Conservation (phyloP, 345 rosid species). For the Gossypium anomalum region DNA sequence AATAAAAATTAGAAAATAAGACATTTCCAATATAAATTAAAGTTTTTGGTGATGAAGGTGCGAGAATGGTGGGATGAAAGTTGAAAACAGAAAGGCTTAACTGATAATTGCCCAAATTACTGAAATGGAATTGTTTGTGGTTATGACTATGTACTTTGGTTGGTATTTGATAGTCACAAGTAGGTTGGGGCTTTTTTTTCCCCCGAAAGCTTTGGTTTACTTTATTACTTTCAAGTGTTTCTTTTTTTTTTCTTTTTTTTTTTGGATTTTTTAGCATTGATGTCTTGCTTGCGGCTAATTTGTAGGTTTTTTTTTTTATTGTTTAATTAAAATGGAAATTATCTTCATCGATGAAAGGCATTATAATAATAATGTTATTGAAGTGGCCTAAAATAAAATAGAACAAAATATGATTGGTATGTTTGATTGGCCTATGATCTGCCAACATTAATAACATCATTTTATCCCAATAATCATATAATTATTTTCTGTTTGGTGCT, state of each 20-base stretch:
- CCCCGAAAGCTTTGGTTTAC: background rate
- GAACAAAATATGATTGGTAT: background rate
- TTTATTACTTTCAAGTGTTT: background rate
- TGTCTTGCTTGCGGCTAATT: background rate
- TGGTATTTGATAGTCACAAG: background rate
- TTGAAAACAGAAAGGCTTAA: background rate
- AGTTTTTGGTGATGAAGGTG: no score
- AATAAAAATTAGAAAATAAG: no score
- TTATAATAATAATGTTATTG: background rate
- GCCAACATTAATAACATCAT: constrained; percentile 10
- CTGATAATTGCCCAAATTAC: background rate
- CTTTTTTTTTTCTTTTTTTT: no score
- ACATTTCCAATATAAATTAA: no score
- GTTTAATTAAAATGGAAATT: background rate
- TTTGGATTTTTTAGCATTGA: background rate
- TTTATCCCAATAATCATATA: constrained; percentile 17
- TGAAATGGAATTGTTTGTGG: background rate
- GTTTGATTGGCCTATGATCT: constrained; percentile 25
- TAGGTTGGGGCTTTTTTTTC: background rate
- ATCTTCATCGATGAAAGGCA: background rate
- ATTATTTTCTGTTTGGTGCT: background rate
- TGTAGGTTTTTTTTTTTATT: background rate
- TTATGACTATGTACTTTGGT: constrained; percentile 1
- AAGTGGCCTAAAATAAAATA: background rate
- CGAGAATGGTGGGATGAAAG: background rate